Evolutionary conservation across 257 asterid species (phyloP), one percentile per base, ranked within the genome.

Genomic region (Coffea eugenioides): DNA sequence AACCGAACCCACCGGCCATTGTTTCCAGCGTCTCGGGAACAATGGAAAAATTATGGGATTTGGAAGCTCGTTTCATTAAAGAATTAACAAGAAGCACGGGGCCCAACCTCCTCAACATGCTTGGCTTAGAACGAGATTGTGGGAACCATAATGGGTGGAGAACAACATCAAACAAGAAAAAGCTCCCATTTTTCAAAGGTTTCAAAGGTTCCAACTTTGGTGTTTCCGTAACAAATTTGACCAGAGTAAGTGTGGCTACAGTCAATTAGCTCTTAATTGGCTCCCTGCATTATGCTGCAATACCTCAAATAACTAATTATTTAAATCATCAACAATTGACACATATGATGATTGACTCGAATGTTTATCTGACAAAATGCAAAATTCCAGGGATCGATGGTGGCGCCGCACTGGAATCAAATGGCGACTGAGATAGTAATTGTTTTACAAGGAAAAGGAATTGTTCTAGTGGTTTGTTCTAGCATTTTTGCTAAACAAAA

Each of bases 341-440:
- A 49, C 20, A 13, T n/a, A 27, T 18, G 34, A 39, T 76, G 34
- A 41, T 80, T 39, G 20, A 12, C 48, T 46, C 59, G 3, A 52
- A 14, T 52, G 15, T 52, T 52, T 20, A 14, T 52, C 16, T 15
- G 59, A 52, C 14, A 52, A 31, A 31, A 52, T 52, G 59, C 3
- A 52, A 52, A 25, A 48, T 69, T 79, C 74, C 71, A 93, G 94
- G 98, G 97, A 52, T 90, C 98, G 46, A 94, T 92, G 94, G 90
- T 92, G 98, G 97, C 93, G 43, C 98, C 98, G 1, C 98, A 92
- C 18, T 94, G 97, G 98, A 92, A 94, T 82, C 97, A 96, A 0
- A 77, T 51, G 78, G 97, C 97, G 25, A 72, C 88, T 34, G 98
- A 92, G 74, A 81, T 94, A 57, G 88, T 88, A 5, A 78, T 92